Conservation (phyloP, 2,329 filamentous ascomycete species). For the Endothia cerciana region DNA sequence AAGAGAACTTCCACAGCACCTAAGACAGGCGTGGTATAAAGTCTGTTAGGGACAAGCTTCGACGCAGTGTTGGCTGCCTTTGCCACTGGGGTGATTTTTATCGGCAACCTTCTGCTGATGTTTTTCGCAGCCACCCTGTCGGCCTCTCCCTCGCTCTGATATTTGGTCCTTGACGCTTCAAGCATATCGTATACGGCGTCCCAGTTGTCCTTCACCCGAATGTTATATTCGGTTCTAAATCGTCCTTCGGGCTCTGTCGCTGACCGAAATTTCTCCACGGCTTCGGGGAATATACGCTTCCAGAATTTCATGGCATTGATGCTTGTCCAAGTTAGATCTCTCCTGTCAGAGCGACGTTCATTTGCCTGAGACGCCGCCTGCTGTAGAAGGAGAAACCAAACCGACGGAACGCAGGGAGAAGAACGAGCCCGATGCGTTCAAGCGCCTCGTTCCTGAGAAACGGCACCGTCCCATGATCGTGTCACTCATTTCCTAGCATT, state of each 20-base stretch:
- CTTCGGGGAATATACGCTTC: too few species aligned
- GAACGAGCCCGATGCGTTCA: too few species aligned
- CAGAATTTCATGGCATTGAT: too few species aligned
- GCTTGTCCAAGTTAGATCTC: too few species aligned
- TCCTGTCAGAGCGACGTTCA: too few species aligned
- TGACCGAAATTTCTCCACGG: too few species aligned
- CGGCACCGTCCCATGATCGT: too few species aligned
- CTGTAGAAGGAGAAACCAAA: too few species aligned
- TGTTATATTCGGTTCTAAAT: neutral
- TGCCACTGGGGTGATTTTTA: slow-evolving; percentile 13
- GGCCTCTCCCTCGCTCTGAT: slow-evolving; percentile 13
- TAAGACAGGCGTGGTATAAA: slow-evolving; percentile 17
- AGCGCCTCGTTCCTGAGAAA: too few species aligned
- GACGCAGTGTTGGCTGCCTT: neutral
- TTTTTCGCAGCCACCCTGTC: neutral
- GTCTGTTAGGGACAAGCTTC: slow-evolving; percentile 3
- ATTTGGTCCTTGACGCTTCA: slow-evolving; percentile 11
- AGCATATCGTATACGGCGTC: slow-evolving; percentile 14
- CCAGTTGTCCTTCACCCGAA: slow-evolving; percentile 13
- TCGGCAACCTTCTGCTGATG: slow-evolving; percentile 20
- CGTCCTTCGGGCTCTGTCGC: too few species aligned
- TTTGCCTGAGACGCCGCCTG: too few species aligned
- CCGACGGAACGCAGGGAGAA: too few species aligned
- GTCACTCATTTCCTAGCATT: slow-evolving; percentile 40
- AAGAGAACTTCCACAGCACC: slow-evolving; percentile 21